Evolutionary conservation across 306 rosid species (phyloP).

Genomic region (Urtica urens): DNA sequence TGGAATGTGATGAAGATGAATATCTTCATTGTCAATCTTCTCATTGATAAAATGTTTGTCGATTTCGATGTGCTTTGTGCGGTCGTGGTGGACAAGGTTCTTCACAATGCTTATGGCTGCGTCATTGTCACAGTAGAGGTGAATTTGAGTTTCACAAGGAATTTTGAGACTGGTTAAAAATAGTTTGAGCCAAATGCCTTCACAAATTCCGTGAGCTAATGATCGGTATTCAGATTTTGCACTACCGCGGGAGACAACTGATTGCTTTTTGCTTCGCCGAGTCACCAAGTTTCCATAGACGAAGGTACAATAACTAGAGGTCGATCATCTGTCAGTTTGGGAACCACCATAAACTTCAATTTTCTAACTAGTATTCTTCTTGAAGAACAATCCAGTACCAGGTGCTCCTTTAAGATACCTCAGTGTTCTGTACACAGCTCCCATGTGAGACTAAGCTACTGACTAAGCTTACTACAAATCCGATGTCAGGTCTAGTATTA

Average conservation of each 20-base stretch:
- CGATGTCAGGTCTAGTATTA: neutral
- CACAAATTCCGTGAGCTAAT: constrained; percentile 7
- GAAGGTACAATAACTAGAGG: neutral
- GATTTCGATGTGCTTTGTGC: neutral
- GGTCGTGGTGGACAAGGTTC: neutral
- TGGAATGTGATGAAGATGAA: neutral
- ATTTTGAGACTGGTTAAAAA: too few relatives aligned
- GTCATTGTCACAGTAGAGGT: neutral
- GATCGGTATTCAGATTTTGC: constrained; percentile 2
- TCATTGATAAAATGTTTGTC: neutral
- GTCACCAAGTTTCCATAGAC: constrained; percentile 7
- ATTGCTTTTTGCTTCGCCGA: constrained; percentile 4
- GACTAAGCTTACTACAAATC: neutral
- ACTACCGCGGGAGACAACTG: neutral
- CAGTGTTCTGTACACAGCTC: too few relatives aligned
- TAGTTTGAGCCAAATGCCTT: constrained; percentile 6
- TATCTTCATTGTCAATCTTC: too few relatives aligned
- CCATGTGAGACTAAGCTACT: too few relatives aligned
- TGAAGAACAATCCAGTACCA: too few relatives aligned
- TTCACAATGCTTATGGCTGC: too few relatives aligned
- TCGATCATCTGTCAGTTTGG: neutral
- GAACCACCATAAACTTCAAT: too few relatives aligned
- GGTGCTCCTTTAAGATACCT: too few relatives aligned
- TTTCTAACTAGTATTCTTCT: too few relatives aligned
- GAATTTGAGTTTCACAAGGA: neutral